Percentiles rank a stretch among this genome's conserved stretches.
Evolutionary conservation across 495 filamentous ascomycete genomes (phyloP).

Genomic region (Penicillium daleae): DNA sequence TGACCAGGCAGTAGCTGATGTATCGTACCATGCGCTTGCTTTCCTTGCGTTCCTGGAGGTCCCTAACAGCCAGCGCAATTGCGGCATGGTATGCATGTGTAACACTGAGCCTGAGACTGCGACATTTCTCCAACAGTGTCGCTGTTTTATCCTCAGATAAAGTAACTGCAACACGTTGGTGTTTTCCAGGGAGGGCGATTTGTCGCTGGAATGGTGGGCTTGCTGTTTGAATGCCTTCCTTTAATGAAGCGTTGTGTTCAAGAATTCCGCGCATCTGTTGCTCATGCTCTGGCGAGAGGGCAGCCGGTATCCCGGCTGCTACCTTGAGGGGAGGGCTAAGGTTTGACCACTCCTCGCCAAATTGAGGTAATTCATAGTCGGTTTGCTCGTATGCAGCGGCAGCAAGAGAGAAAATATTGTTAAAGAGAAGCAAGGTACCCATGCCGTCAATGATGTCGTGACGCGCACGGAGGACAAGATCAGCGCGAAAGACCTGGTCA

Average conservation of each 20-base stretch:
- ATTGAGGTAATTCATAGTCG: conserved; percentile 7
- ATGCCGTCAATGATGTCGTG: conserved; percentile 56
- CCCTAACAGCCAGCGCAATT: conserved; percentile 26
- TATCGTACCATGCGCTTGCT: conserved; percentile 25
- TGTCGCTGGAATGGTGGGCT: conserved; percentile 20
- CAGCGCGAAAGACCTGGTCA: conserved; percentile 5
- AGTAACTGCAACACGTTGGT: conserved; percentile 30
- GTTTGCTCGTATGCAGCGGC: conserved; percentile 17
- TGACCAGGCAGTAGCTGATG: conserved; percentile 23
- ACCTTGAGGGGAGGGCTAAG: conserved; percentile 32
- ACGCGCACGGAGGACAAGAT: conserved; percentile 48
- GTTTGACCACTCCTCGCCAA: conserved; percentile 19
- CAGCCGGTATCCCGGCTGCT: conserved; percentile 25
- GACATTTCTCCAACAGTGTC: conserved; percentile 14
- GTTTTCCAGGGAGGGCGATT: conserved; percentile 17
- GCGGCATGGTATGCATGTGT: conserved; percentile 36
- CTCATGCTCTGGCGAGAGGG: conserved; percentile 15
- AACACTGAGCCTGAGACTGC: conserved; percentile 28
- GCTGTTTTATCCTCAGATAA: conserved; percentile 17
- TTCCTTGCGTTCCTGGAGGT: conserved; percentile 25
- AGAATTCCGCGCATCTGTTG: conserved; percentile 12
- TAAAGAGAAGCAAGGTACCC: conserved; percentile 45
- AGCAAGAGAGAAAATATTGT: conserved; percentile 28
- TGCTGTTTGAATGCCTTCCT: conserved; percentile 23
- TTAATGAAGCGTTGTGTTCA: conserved; percentile 19